Evolutionary conservation across 2,329 filamentous ascomycete genomes (phyloP).

Genomic region (Trichoderma atroviride): DNA sequence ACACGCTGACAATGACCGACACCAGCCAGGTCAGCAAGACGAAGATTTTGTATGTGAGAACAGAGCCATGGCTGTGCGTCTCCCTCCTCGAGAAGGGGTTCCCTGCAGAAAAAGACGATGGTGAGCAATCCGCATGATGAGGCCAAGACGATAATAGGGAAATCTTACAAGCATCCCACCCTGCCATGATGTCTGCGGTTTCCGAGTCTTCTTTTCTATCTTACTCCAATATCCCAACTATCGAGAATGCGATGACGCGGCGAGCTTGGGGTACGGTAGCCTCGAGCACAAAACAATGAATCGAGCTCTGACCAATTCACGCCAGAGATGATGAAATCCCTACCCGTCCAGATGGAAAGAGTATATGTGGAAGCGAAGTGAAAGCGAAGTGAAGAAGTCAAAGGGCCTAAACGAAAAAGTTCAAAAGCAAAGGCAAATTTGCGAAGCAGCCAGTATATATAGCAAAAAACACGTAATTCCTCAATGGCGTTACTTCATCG

Average conservation of each 20-base stretch:
- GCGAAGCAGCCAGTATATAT: background rate
- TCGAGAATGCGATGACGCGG: background rate
- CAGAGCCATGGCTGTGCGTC: constrained; percentile 59
- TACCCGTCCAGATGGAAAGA: background rate
- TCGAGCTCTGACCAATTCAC: background rate
- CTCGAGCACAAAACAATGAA: background rate
- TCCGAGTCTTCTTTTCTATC: background rate
- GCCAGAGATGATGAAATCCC: background rate
- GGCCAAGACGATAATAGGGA: background rate
- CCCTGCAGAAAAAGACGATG: constrained; percentile 48
- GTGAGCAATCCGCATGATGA: background rate
- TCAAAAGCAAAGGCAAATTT: background rate
- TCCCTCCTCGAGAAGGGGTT: constrained; percentile 79
- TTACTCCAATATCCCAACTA: background rate
- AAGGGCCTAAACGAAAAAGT: background rate
- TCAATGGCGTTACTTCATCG: background rate
- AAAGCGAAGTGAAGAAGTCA: background rate
- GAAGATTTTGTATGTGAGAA: constrained; percentile 75
- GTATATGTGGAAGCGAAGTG: background rate
- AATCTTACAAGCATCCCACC: constrained; percentile 28
- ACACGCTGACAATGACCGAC: constrained; percentile 70
- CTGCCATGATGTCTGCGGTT: constrained; percentile 25
- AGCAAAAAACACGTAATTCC: background rate
- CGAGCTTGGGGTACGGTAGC: background rate
- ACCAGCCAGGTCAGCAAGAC: constrained; percentile 75